Evolutionary conservation across 169 alveolate species (phyloP), one percentile per base, ranked within the genome.

Genomic region (Cryptosporidium meleagridis): DNA sequence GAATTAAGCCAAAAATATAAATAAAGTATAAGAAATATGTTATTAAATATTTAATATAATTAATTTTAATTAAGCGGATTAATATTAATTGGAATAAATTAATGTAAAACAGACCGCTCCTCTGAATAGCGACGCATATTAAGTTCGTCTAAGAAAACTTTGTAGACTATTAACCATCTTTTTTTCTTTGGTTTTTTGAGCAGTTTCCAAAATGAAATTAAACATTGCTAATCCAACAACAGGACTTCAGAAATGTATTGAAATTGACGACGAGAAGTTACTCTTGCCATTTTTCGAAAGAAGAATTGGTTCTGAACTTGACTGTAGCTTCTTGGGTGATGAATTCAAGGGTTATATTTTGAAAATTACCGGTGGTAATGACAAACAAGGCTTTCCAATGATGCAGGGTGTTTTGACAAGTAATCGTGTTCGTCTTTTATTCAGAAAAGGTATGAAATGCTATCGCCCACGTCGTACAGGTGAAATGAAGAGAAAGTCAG

Each of bases 381-480:
- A 99, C 95, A 99, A 99, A 94, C 99, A 98, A 95, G 99, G 99
- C 45, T 99, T 99, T 96, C 99, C 99, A 70, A 99, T 99, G 99
- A 96, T 98, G 97, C 99, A 98, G 95, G 99, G 99, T 62, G 99
- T 99, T 86, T 92, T 99, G 31, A 85, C 93, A 61, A 95, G 93
- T 85, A 93, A 92, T 39, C 94, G 97, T 93, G 97, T 94, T 58
- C 92, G 96, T 91, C 92, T 96, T 39, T 86, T 96, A 48, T 91
- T 96, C 70, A 93, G 93, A 75, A 94, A 93, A 71, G 96, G 98
- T 48, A 95, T 96, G 97, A 95, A 95, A 86, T 95, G 99, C 96
- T 98, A 95, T 96, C 97, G 99, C 52, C 99, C 98, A 67, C 97
- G 99, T 91, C 97, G 99, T 86, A 95, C 96, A 65, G 99, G 99